Conservation (phyloP, 1,139 yeast genomes). For the Candida frijolesensis region DNA sequence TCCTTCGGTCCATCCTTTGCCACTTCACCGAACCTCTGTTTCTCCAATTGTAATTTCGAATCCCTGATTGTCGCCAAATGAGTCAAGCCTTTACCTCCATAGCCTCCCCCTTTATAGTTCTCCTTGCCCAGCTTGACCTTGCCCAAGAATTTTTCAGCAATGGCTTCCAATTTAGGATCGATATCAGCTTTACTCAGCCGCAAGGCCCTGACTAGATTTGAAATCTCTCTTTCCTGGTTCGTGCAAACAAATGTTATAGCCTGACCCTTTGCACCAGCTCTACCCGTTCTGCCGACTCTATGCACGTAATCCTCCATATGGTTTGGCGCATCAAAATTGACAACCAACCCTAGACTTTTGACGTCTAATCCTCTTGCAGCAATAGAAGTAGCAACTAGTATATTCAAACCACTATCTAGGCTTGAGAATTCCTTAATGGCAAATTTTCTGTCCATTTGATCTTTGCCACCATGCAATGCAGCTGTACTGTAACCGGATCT, state of each 20-base stretch:
- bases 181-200: conserved; percentile 54
- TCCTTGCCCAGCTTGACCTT: conserved; percentile 74
- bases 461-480: conserved; percentile 92
- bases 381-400: conserved; percentile 87
- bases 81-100: conserved; percentile 92
- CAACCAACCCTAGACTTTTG: conserved; percentile 73
- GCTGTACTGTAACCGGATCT: conserved; percentile 59
- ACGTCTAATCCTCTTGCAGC: conserved; percentile 96
- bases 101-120: conserved; percentile 78
- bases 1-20: conserved; percentile 14
- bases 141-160: conserved; percentile 59
- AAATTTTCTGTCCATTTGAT: conserved; percentile 77
- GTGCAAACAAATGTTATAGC: conserved; percentile 75
- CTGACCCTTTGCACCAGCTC: conserved; percentile 81
- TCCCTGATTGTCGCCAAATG: conserved; percentile 73
- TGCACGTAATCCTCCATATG: conserved; percentile 97
- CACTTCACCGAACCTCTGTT: conserved; percentile 34
- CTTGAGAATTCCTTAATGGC: conserved; percentile 73
- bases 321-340: conserved; percentile 87
- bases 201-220: conserved; percentile 74
- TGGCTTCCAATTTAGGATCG: conserved; percentile 50
- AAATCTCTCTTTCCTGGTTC: conserved; percentile 67
- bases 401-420: conserved; percentile 52
- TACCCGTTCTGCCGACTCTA: conserved; percentile 94
- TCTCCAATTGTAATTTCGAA: conserved; percentile 53